phyloP scores from a whole-genome alignment of 257 asterid genomes.

The Ophiorrhiza pumila region DNA sequence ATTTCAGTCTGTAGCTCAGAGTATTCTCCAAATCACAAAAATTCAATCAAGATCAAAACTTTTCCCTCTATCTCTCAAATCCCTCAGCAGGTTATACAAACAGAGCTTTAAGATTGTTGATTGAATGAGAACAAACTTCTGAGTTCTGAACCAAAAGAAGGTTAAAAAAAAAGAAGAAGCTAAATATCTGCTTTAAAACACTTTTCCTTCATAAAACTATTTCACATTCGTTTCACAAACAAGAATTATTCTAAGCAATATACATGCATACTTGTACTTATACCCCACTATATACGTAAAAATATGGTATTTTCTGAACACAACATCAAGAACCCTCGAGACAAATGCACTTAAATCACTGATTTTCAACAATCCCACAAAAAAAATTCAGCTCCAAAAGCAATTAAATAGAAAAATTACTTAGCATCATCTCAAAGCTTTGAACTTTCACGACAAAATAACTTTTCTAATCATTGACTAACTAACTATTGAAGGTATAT shows the following conservation, averaged over 20 bases:
- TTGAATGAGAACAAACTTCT: slow-evolving; percentile 8
- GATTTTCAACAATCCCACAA: not conserved
- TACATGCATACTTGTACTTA: not conserved
- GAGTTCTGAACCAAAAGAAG: not conserved
- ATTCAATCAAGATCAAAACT: slow-evolving; percentile 22
- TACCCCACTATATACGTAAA: not conserved
- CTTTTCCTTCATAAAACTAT: not conserved
- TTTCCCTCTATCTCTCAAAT: not conserved
- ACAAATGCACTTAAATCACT: slow-evolving; percentile 15
- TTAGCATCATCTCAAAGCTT: not conserved
- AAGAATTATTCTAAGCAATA: not conserved
- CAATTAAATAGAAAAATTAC: not conserved
- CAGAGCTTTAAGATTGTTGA: not conserved
- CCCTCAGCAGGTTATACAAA: not conserved
- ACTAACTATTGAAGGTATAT: not conserved
- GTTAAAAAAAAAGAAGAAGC: not conserved
- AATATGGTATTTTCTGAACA: not conserved
- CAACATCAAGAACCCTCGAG: not conserved
- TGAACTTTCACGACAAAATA: not conserved
- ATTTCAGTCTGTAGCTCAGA: slow-evolving; percentile 28
- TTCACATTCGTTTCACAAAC: not conserved
- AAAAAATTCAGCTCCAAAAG: slow-evolving; percentile 6
- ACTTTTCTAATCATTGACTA: slow-evolving; percentile 3
- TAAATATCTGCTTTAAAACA: not conserved
- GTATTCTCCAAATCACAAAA: slow-evolving; percentile 26